These are phyloP conservation scores for Elongisporangium prolatum DNA, from an alignment of 352 stramenopile species.

Conservation along the genomic window DNA sequence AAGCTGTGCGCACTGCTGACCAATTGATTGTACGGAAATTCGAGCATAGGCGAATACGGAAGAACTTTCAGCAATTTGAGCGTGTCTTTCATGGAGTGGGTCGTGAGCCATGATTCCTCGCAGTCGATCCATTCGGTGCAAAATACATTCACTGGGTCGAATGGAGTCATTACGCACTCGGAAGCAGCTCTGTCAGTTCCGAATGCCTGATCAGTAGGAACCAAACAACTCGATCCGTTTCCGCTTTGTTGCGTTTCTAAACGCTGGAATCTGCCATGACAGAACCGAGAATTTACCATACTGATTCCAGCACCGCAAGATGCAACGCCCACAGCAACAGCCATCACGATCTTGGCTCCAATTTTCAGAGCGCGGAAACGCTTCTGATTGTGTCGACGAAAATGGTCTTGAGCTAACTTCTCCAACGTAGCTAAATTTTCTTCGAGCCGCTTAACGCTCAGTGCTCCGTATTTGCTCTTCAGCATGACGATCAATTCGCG, in stretches of 20 bases:
- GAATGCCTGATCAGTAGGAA: neutral
- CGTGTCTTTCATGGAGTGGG: slow-evolving; percentile 13
- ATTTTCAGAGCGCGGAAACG: neutral
- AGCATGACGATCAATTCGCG: slow-evolving; percentile 52
- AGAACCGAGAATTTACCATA: slow-evolving; percentile 28
- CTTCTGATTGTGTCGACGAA: slow-evolving; percentile 5
- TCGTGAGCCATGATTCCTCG: slow-evolving; percentile 24
- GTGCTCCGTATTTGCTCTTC: slow-evolving; percentile 64
- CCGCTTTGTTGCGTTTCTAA: slow-evolving; percentile 13
- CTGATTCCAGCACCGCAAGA: slow-evolving; percentile 14
- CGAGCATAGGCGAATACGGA: slow-evolving; percentile 39
- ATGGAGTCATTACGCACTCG: slow-evolving; percentile 20
- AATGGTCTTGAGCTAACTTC: neutral
- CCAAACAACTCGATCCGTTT: slow-evolving; percentile 3
- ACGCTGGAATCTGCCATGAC: slow-evolving; percentile 26
- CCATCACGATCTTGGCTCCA: slow-evolving; percentile 15
- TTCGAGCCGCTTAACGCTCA: slow-evolving; percentile 71
- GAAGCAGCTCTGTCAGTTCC: slow-evolving; percentile 10
- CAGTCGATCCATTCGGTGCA: slow-evolving; percentile 39
- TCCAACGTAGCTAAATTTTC: slow-evolving; percentile 48
- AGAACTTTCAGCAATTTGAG: slow-evolving; percentile 26
- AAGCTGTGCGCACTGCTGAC: slow-evolving; percentile 18
- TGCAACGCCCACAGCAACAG: slow-evolving; percentile 19
- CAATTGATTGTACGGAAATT: slow-evolving; percentile 23
- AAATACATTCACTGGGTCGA: slow-evolving; percentile 30